Evolutionary conservation across 2,329 filamentous ascomycete genomes (phyloP).

Genomic region (Alternaria sp.): DNA sequence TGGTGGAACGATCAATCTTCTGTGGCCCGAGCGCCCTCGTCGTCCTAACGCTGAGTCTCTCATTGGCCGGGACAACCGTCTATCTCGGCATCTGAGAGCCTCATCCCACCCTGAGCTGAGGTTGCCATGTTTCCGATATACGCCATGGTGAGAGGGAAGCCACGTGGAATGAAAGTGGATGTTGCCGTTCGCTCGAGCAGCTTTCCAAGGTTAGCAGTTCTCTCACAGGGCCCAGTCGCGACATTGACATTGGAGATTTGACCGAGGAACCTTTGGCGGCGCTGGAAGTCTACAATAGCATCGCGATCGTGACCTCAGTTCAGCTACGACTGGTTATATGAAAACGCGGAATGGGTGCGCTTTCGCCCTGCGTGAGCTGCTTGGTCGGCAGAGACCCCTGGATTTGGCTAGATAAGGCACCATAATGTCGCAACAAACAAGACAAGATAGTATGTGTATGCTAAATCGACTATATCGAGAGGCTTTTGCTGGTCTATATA

Average conservation of each 20-base stretch:
- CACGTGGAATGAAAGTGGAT: background rate
- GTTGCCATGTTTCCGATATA: background rate
- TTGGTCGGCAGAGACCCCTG: background rate
- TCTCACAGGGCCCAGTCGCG: background rate
- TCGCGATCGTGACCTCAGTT: background rate
- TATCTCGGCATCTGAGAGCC: background rate
- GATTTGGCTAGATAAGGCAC: background rate
- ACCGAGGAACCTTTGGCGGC: background rate
- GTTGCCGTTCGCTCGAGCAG: background rate
- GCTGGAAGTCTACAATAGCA: background rate
- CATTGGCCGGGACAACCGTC: background rate
- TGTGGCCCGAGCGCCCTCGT: constrained; percentile 2
- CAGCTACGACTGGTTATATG: background rate
- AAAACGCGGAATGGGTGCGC: background rate
- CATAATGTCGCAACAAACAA: background rate
- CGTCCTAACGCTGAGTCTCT: constrained; percentile 2
- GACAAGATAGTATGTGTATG: background rate
- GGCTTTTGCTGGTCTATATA: background rate
- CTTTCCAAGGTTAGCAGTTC: background rate
- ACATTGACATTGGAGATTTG: background rate
- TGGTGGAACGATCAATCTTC: constrained; percentile 14
- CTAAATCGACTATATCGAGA: background rate
- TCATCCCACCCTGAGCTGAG: background rate
- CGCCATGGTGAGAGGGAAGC: background rate
- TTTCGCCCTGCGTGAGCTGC: background rate